Conservation (phyloP, 108 stramenopile species). For the Pseudonitzschia delicatissima region DNA sequence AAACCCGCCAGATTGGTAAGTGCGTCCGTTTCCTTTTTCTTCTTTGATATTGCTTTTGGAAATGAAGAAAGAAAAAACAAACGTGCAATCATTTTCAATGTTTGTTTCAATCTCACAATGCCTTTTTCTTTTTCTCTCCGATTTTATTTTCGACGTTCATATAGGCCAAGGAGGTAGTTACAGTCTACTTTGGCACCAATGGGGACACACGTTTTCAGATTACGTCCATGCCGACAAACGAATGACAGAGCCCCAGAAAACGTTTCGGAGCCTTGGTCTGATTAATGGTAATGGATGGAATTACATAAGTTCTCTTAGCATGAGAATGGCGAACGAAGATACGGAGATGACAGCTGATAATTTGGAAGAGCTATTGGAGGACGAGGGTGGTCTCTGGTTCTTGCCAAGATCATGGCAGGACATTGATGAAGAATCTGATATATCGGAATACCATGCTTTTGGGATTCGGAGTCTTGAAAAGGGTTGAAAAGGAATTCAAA, state of each 20-base stretch:
- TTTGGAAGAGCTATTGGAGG: slow-evolving; percentile 30
- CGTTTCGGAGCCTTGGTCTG: slow-evolving; percentile 41
- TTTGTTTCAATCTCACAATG: background rate
- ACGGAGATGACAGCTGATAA: slow-evolving; percentile 18
- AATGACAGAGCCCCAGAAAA: slow-evolving; percentile 44
- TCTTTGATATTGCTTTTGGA: no score
- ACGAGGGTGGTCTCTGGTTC: slow-evolving; percentile 37
- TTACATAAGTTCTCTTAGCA: slow-evolving; percentile 20
- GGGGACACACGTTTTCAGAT: slow-evolving; percentile 64
- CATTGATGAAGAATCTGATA: slow-evolving; percentile 16
- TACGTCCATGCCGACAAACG: slow-evolving; percentile 33
- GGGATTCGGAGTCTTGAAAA: slow-evolving; percentile 19
- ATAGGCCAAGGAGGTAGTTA: slow-evolving; percentile 48
- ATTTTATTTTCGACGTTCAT: background rate
- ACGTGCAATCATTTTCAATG: background rate
- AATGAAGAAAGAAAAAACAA: no score
- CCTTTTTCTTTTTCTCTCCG: background rate
- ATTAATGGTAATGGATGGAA: slow-evolving; percentile 55
- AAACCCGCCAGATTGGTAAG: slow-evolving; percentile 37
- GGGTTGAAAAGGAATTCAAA: slow-evolving; percentile 17
- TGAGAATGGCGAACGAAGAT: slow-evolving; percentile 56
- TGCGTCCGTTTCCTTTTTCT: no score
- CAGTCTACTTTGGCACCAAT: slow-evolving; percentile 48
- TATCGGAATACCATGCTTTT: slow-evolving; percentile 19
- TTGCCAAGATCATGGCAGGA: slow-evolving; percentile 39